A percentile compares a stretch with the other conserved stretches of the same genome.
phyloP scores from a whole-genome alignment of 129 eudicot species.

The Mikania micrantha region DNA sequence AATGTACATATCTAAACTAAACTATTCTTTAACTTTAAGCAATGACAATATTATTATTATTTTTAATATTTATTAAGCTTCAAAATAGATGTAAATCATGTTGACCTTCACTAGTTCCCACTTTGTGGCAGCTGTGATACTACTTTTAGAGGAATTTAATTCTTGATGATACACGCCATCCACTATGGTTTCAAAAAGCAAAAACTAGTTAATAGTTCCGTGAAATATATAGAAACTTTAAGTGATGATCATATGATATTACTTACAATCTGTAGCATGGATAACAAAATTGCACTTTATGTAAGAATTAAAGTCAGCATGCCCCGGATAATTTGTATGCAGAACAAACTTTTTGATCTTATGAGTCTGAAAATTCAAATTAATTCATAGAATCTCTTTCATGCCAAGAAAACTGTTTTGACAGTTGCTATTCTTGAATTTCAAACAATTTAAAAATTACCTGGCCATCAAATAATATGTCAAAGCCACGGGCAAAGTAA shows the following conservation, averaged over 20 bases:
- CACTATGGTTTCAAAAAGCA: slow-evolving; percentile 28
- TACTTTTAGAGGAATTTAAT: slow-evolving; percentile 36
- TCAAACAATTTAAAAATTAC: slow-evolving; percentile 19
- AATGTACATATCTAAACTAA: neutral
- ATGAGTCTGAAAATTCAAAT: slow-evolving; percentile 58
- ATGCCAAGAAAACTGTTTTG: neutral
- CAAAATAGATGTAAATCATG: neutral
- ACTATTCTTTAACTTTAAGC: neutral
- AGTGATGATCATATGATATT: neutral
- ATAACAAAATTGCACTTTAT: slow-evolving; percentile 92
- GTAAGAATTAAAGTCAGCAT: slow-evolving; percentile 90
- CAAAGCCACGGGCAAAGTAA: slow-evolving; percentile 83
- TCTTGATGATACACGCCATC: slow-evolving; percentile 58
- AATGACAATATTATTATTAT: too few species aligned
- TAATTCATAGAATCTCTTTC: neutral
- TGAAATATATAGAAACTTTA: neutral
- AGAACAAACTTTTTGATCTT: slow-evolving; percentile 89
- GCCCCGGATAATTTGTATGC: slow-evolving; percentile 97
- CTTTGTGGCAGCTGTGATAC: slow-evolving; percentile 80
- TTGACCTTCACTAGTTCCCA: slow-evolving; percentile 97
- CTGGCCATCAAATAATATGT: slow-evolving; percentile 96
- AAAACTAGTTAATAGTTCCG: neutral
- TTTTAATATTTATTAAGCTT: neutral
- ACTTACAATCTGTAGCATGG: slow-evolving; percentile 59
- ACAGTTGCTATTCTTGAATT: neutral